Percentiles rank a stretch among this genome's conserved stretches.
These are phyloP conservation scores for Alternaria sp. DNA, from an alignment of 2,329 filamentous ascomycete species.

Conservation along the genomic window DNA sequence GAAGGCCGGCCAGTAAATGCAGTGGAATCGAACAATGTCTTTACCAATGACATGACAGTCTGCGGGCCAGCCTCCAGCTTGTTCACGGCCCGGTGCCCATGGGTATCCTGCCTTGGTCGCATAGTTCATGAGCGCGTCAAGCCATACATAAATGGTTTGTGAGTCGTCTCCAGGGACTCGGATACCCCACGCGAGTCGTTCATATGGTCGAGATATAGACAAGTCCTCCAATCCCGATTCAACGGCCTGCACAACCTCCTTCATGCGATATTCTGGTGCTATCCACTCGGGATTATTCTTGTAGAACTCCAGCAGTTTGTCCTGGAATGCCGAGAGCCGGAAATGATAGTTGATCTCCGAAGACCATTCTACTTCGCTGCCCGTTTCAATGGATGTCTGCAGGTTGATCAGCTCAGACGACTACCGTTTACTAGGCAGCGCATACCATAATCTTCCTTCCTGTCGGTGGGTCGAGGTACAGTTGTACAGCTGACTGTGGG, in stretches of 20 bases:
- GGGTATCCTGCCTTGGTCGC: constrained; percentile 88
- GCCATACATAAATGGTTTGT: constrained; percentile 98
- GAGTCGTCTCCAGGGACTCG: constrained; percentile 81
- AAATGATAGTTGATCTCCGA: constrained; percentile 97
- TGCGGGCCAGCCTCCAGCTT: constrained; percentile 80
- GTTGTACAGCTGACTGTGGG: constrained; percentile 76
- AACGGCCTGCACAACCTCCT: constrained; percentile 81
- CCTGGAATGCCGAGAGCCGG: constrained; percentile 80
- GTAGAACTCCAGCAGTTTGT: constrained; percentile 83
- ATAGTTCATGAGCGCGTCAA: constrained; percentile 96
- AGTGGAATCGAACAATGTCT: constrained; percentile 94
- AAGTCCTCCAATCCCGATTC: constrained; percentile 81
- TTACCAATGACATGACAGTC: constrained; percentile 94
- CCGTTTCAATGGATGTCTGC: constrained; percentile 79
- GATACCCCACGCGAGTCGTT: constrained; percentile 86
- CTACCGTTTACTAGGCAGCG: not conserved
- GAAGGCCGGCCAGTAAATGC: constrained; percentile 97
- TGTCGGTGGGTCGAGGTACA: constrained; percentile 78
- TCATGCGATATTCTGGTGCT: constrained; percentile 74
- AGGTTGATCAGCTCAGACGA: constrained; percentile 20
- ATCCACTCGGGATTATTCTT: constrained; percentile 79
- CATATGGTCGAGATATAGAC: constrained; percentile 83
- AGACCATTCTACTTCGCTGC: constrained; percentile 92
- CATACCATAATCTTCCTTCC: constrained; percentile 80
- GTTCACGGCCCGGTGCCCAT: constrained; percentile 72